Evolutionary conservation across 78 protist genomes (phyloP), one percentile per base, ranked within the genome.

Genomic region (Bigelowiella natans): DNA sequence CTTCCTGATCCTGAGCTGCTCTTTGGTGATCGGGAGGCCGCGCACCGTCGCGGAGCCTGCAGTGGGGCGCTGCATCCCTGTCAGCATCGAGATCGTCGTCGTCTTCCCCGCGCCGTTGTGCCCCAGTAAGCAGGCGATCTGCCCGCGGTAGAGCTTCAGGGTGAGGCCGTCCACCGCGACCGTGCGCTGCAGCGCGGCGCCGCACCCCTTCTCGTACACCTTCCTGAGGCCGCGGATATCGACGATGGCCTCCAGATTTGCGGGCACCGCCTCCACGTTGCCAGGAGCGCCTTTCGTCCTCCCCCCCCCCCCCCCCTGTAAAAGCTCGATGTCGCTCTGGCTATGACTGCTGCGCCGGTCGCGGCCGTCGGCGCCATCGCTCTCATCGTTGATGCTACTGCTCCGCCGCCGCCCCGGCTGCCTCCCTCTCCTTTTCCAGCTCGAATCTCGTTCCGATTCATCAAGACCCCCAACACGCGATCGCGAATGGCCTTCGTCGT

Each of bases 31-130:
- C 28, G 28, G 28, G 85, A 2, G 29, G n/a, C 87, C 88, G 38
- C 2, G 29, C 29, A 85, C 40, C 51, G 1, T 39, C 37, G 34
- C 40, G 40, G 84, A 83, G 28, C 99, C 99, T 0, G 36, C 0
- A 0, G 97, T 89, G 0, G 97, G 95, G 36, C 51, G 36, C 83
- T 64, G 63, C 82, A 93, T 86, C n/a, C 98, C 98, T 0, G 94
- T 86, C 29, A 98, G 89, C 95, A 97, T 93, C 26, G 82, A 29
- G 90, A 95, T 92, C 30, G 95, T 91, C 1, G 97, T 94, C n/a
- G 97, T 89, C 86, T 95, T 95, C 2, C 96, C 97, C 0, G 97
- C 96, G n/a, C 96, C 97, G 40, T 95, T 95, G 90, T 92, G 97
- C 18, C 97, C 97, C 7, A 96, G 92, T 64, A n/a, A n/a, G n/a